Evolutionary conservation across 345 rosid species (phyloP).

Genomic region (Limnanthes douglasii): DNA sequence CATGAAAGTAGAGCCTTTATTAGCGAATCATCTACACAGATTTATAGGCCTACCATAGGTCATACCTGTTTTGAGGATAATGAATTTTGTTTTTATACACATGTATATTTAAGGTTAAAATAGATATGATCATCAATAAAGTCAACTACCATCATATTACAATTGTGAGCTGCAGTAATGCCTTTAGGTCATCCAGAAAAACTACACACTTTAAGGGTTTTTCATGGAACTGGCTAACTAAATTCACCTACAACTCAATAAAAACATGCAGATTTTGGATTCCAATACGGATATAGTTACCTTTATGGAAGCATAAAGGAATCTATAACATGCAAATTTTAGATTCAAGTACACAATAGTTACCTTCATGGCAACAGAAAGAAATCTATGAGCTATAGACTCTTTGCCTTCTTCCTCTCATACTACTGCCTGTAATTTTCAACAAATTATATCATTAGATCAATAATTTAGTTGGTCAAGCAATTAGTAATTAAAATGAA

Average conservation of each 20-base stretch:
- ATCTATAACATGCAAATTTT: no score
- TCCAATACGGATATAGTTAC: not conserved
- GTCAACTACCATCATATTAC: constrained; percentile 96
- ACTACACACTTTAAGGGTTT: constrained; percentile 93
- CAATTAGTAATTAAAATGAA: no score
- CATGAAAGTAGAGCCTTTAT: constrained; percentile 87
- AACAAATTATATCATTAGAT: constrained; percentile 5
- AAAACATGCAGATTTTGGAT: no score
- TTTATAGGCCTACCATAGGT: constrained; percentile 88
- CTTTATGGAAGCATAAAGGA: not conserved
- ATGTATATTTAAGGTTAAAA: constrained; percentile 3
- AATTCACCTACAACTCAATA: not conserved
- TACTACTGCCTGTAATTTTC: constrained; percentile 50
- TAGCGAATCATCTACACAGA: constrained; percentile 73
- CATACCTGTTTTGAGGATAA: constrained; percentile 71
- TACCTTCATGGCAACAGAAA: constrained; percentile 92
- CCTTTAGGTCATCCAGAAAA: constrained; percentile 85
- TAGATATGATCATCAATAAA: constrained; percentile 48
- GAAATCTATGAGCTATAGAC: constrained; percentile 82
- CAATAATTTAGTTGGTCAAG: no score
- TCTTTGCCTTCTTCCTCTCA: constrained; percentile 98
- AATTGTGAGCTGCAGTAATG: constrained; percentile 87
- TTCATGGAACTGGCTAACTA: constrained; percentile 55
- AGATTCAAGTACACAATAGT: no score
- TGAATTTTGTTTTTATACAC: constrained; percentile 6